Conservation (phyloP, 108 stramenopile species). For the Nitzschia sp. region DNA sequence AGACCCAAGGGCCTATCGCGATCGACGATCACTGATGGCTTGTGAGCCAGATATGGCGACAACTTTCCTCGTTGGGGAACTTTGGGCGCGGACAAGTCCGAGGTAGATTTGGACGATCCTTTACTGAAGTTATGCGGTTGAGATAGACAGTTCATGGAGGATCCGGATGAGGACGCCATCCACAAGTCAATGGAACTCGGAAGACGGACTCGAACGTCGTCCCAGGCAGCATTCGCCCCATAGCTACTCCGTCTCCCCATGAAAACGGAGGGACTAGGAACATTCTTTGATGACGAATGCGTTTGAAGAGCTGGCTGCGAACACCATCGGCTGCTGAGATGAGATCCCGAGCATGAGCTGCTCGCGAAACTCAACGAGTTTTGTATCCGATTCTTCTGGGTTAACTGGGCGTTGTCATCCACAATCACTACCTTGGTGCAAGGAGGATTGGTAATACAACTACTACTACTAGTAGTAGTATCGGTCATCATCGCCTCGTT, state of each 20-base stretch:
- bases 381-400: neutral
- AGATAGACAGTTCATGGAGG: neutral
- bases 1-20: neutral
- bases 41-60: neutral
- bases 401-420: constrained; percentile 12
- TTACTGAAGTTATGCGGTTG: neutral
- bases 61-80: neutral
- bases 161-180: neutral
- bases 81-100: neutral
- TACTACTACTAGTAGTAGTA: neutral
- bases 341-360: neutral
- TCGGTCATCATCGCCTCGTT: neutral
- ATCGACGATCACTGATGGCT: neutral
- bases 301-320: neutral
- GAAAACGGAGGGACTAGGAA: neutral
- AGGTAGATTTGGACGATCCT: neutral
- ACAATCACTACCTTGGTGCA: neutral
- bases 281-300: too few species aligned
- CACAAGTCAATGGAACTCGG: neutral
- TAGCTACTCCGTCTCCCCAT: neutral
- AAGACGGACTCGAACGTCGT: neutral
- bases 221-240: neutral
- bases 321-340: constrained; percentile 1
- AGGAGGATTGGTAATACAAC: too few species aligned
- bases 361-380: constrained; percentile 10